Conservation (phyloP, 73 alveolate genomes). For the Tetrahymena borealis region DNA sequence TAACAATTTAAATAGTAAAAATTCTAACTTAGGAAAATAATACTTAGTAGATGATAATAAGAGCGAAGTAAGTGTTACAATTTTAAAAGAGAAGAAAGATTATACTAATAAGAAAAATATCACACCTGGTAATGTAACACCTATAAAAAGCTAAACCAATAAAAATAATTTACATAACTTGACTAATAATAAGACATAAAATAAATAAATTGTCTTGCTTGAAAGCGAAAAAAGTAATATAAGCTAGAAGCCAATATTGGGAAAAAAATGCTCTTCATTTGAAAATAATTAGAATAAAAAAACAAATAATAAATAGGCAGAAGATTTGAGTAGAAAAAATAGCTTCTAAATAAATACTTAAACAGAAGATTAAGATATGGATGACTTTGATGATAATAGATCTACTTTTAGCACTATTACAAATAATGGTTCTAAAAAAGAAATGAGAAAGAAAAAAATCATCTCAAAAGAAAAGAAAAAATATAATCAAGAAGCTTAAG, state of each 20-base stretch:
- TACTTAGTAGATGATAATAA: background rate
- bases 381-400: background rate
- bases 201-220: background rate
- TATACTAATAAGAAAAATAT: background rate
- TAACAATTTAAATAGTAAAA: background rate
- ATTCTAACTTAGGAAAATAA: background rate
- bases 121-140: background rate
- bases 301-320: background rate
- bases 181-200: background rate
- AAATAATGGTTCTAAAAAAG: background rate
- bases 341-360: background rate
- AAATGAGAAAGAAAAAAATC: background rate
- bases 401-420: background rate
- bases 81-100: background rate
- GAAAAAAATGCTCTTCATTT: background rate
- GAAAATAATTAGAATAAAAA: background rate
- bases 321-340: background rate
- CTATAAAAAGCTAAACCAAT: background rate
- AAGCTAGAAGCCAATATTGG: background rate
- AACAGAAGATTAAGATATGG: background rate
- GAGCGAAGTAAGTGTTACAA: background rate
- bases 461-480: background rate
- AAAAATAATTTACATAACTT: background rate
- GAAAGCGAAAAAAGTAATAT: background rate
- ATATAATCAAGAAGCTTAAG: background rate